Evolutionary conservation across 2,329 filamentous ascomycete species (phyloP), one percentile per base, ranked within the genome.

Genomic region (Cytospora schulzeri): DNA sequence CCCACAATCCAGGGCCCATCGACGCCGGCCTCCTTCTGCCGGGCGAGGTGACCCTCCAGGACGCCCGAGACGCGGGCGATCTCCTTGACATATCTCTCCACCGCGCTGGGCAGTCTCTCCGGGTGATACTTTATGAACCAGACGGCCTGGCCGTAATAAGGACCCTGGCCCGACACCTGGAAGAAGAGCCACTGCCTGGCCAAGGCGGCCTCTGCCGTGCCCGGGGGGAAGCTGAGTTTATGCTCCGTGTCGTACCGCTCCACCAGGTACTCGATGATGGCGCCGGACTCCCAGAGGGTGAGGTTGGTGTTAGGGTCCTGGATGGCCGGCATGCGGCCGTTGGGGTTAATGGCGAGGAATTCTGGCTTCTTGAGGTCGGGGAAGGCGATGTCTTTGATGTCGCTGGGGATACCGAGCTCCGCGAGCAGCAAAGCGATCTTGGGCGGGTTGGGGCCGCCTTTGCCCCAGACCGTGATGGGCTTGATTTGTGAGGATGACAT

Each of bases 261-360:
- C 61, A 79, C 69, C 26, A 84, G 69, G 64, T 83, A 84, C 65
- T 80, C 76, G 66, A 84, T 69, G 69, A 83, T 82, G 17, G 82
- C 81, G 31, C 79, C 80, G n/a, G 77, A 79, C 69, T 84, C 81
- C 78, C 79, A 84, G 52, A 81, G 74, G 0, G 76, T 78, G 50
- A 83, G 71, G 63, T 74, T 76, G 52, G 79, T 81, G 64, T 79
- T 78, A 64, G 78, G 78, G 68, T 82, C 62, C 4, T 31, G 22
- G 29, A 64, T 64, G 22, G 64, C 54, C 8, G 64, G 60, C 2
- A 60, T 12, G 12, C 64, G 60, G 11, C 64, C 64, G 41, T 66
- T 66, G 9, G 60, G 64, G 51, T 66, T 63, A 54, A 63, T 31
- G 17, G 31, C 38, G 4, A 51, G 17, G 41, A 35, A 66, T 2